Percentiles rank a stretch among this genome's conserved stretches.
phyloP scores from a whole-genome alignment of 176 grass and related monocot genomes.

The Panicum miliaceum region DNA sequence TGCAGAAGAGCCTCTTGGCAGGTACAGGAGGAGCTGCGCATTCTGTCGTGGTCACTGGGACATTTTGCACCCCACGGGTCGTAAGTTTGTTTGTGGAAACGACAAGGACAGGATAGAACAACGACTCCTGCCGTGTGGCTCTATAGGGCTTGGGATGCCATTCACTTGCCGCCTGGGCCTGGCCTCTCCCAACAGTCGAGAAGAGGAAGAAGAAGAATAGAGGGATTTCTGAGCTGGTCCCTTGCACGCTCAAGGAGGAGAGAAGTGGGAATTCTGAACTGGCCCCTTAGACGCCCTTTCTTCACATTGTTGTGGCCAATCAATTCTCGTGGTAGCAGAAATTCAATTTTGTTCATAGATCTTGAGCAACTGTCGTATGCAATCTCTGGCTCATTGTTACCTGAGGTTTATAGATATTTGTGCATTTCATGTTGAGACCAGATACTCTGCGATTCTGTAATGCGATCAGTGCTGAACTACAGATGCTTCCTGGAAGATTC shows the following conservation, averaged over 20 bases:
- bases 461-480: no score
- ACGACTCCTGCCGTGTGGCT: not conserved
- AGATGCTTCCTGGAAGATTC: no score
- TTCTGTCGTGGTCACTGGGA: not conserved
- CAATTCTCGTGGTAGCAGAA: not conserved
- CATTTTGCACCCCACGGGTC: slow-evolving; percentile 33
- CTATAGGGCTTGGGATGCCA: not conserved
- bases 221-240: not conserved
- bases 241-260: not conserved
- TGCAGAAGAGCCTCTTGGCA: slow-evolving; percentile 36
- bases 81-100: slow-evolving; percentile 32
- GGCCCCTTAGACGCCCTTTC: no score
- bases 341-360: not conserved
- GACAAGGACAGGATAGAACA: slow-evolving; percentile 17
- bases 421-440: not conserved
- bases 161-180: not conserved
- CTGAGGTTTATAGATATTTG: not conserved
- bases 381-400: not conserved
- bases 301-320: not conserved
- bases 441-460: not conserved
- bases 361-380: not conserved
- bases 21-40: slow-evolving; percentile 15
- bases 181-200: not conserved
- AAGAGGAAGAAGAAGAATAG: not conserved
- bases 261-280: no score